A percentile compares a stretch with the other conserved stretches of the same genome.
These are phyloP conservation scores for Murraya paniculata DNA, from an alignment of 345 rosid species.

Conservation along the genomic window DNA sequence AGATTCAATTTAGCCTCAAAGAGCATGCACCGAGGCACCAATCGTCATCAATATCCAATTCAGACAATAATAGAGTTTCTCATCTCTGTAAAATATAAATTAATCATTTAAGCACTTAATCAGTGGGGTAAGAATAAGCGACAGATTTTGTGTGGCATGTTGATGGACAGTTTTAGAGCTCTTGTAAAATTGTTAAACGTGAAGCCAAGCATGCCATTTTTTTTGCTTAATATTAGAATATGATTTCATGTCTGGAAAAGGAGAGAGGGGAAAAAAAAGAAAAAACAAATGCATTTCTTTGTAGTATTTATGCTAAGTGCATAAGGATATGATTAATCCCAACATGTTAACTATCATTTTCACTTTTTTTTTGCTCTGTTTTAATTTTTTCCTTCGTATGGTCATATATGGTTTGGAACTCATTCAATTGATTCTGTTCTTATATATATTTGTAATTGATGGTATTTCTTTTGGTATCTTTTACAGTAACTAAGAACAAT, in stretches of 20 bases:
- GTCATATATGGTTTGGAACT: no score
- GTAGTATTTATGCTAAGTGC: no score
- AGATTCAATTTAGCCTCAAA: no score
- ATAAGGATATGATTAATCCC: no score
- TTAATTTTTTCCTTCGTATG: no score
- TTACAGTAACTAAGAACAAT: no score
- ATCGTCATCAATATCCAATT: neutral
- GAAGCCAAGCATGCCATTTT: neutral
- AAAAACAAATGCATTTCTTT: constrained; percentile 10
- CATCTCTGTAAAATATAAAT: neutral
- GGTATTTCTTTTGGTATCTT: no score
- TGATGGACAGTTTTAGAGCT: neutral
- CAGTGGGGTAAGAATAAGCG: neutral
- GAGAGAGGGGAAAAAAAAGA: no score
- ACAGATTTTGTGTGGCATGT: neutral
- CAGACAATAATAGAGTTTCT: neutral
- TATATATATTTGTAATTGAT: no score
- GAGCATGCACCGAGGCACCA: neutral
- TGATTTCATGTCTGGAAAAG: constrained; percentile 21
- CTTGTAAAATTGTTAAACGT: neutral
- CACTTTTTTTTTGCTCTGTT: neutral
- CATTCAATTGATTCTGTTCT: no score
- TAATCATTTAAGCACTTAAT: neutral
- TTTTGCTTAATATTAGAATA: neutral
- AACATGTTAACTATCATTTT: neutral